Conservation (phyloP, 331 rosid species). For the Pyracantha coccinea region DNA sequence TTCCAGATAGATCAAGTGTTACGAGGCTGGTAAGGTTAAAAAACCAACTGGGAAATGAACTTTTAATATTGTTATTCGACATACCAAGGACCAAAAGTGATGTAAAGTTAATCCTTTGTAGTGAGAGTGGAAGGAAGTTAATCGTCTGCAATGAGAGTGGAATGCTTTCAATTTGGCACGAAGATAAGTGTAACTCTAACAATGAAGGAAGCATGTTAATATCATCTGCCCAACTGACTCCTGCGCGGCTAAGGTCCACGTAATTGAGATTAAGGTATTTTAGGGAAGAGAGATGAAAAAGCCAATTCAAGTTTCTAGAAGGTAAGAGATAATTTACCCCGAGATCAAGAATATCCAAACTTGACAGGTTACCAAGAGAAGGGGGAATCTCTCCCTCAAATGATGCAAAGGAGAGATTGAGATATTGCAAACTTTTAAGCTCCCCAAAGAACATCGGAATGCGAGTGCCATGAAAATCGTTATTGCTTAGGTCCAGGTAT, state of each 20-base stretch:
- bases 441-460: not conserved
- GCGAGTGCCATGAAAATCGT: not conserved
- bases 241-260: not conserved
- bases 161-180: not conserved
- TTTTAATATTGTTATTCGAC: accelerated
- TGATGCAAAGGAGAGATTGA: no score
- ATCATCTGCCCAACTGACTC: not conserved
- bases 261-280: not conserved
- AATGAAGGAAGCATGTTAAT: slow-evolving; percentile 7
- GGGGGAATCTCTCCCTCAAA: no score
- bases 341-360: no score
- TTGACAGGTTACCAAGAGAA: no score
- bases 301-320: no score
- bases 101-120: not conserved
- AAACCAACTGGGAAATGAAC: not conserved
- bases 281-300: not conserved
- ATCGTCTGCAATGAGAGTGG: not conserved
- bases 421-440: no score
- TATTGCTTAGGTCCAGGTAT: not conserved
- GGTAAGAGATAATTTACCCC: no score
- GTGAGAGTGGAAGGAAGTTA: no score
- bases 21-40: not conserved
- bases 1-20: not conserved
- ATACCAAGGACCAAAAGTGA: not conserved
- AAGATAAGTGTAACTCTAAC: not conserved